Percentiles rank a stretch among this genome's conserved stretches.
Conservation (phyloP, 106 monocot genomes). For the Phalaenopsis equestris region DNA sequence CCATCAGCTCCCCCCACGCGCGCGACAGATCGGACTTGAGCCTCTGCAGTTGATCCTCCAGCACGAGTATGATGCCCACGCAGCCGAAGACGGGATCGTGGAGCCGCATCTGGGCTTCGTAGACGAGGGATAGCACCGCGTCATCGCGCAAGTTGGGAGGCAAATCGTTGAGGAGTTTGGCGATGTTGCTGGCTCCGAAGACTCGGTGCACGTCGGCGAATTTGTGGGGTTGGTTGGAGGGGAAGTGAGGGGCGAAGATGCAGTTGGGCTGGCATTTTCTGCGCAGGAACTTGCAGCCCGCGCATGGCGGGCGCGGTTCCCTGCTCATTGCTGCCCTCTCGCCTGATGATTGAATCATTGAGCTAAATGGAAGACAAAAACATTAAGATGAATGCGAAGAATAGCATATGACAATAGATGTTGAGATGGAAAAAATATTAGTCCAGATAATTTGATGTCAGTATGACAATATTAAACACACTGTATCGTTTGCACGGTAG, state of each 20-base stretch:
- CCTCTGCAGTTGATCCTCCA: slow-evolving; percentile 22
- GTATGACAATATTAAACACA: too few species aligned
- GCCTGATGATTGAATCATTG: neutral
- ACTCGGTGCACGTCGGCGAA: slow-evolving; percentile 68
- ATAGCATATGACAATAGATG: too few species aligned
- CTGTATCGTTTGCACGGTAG: too few species aligned
- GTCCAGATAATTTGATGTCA: too few species aligned
- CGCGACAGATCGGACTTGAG: too few species aligned
- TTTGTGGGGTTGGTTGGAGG: slow-evolving; percentile 61
- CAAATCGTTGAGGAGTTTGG: slow-evolving; percentile 65
- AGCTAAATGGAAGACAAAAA: too few species aligned
- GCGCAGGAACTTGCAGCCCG: slow-evolving; percentile 78
- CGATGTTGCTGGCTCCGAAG: slow-evolving; percentile 79
- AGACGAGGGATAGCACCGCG: slow-evolving; percentile 68
- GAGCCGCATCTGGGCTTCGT: slow-evolving; percentile 75
- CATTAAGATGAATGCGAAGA: too few species aligned
- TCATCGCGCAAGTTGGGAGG: slow-evolving; percentile 61
- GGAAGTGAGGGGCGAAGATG: slow-evolving; percentile 78
- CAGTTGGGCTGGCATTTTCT: slow-evolving; percentile 81
- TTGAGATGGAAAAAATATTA: too few species aligned
- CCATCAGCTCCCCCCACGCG: neutral
- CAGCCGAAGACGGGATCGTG: slow-evolving; percentile 79
- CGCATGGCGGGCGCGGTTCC: slow-evolving; percentile 43
- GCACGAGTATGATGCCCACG: slow-evolving; percentile 61
- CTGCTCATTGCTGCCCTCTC: neutral